Evolutionary conservation across 2,329 filamentous ascomycete species (phyloP).

Genomic region (Ceratocystis cubensis): DNA sequence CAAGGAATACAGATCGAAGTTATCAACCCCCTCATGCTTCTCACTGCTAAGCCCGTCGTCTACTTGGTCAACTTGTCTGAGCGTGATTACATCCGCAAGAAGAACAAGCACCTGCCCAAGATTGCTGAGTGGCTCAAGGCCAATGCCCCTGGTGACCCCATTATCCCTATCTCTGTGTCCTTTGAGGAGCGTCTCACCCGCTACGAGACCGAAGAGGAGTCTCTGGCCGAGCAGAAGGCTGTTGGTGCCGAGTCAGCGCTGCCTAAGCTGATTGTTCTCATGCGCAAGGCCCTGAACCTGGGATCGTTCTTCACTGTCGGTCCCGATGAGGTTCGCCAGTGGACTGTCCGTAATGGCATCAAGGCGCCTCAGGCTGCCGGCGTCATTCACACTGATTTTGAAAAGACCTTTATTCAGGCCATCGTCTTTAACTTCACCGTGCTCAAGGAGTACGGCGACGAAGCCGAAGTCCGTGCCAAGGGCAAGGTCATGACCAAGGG

Average conservation of each 20-base stretch:
- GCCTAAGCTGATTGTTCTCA: constrained; percentile 81
- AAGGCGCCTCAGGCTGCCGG: constrained; percentile 97
- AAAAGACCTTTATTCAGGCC: constrained; percentile 98
- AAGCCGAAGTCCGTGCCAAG: constrained; percentile 77
- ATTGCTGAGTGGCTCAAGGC: constrained; percentile 93
- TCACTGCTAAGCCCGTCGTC: constrained; percentile 93
- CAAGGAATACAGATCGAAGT: constrained; percentile 71
- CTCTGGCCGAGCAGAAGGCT: constrained; percentile 74
- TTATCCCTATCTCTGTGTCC: constrained; percentile 83
- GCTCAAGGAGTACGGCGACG: constrained; percentile 78
- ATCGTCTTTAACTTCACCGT: constrained; percentile 81
- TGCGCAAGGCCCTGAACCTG: constrained; percentile 84
- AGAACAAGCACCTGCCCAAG: constrained; percentile 97
- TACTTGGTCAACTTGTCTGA: constrained; percentile 96
- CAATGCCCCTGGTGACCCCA: constrained; percentile 72
- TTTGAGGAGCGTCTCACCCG: constrained; percentile 85
- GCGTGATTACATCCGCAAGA: constrained; percentile 93
- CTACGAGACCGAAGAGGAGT: constrained; percentile 65
- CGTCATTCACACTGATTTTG: constrained; percentile 96
- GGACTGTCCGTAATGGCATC: constrained; percentile 90
- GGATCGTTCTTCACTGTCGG: constrained; percentile 96
- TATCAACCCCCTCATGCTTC: constrained; percentile 91
- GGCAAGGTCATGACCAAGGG: constrained; percentile 98
- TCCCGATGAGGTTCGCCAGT: constrained; percentile 91
- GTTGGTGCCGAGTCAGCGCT: constrained; percentile 77